Evolutionary conservation across 306 rosid genomes (phyloP).

Genomic region (Cucurbita argyrosperma): DNA sequence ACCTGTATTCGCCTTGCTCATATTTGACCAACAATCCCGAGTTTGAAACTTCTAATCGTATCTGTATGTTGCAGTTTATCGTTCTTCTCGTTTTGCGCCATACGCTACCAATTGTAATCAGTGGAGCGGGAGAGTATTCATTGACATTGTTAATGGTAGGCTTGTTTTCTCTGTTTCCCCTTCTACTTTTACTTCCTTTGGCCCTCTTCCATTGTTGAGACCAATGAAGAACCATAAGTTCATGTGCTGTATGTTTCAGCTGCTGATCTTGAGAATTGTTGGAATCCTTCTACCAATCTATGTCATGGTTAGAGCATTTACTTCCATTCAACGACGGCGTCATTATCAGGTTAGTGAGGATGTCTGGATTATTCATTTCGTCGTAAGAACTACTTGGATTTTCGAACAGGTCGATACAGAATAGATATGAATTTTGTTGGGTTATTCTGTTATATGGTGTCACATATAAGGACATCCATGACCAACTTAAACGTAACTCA

Average conservation of each 20-base stretch:
- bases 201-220: not conserved
- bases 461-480: not conserved
- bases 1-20: not conserved
- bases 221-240: not conserved
- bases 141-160: slow-evolving; percentile 38
- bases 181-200: not conserved
- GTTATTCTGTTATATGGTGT: not conserved
- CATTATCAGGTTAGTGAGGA: slow-evolving; percentile 31
- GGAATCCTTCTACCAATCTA: slow-evolving; percentile 51
- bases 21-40: not conserved
- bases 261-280: slow-evolving; percentile 34
- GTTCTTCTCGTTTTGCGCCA: slow-evolving; percentile 59
- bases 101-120: slow-evolving; percentile 44
- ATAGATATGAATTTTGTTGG: not conserved
- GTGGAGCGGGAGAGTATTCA: slow-evolving; percentile 38
- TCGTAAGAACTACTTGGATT: not conserved
- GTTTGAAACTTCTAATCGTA: not conserved
- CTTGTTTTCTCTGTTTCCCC: not conserved
- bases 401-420: not conserved
- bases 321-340: slow-evolving; percentile 33
- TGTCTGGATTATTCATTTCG: not conserved
- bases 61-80: slow-evolving; percentile 40
- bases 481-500: not conserved
- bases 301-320: slow-evolving; percentile 39
- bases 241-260: slow-evolving; percentile 24